Conservation (phyloP, 2,329 filamentous ascomycete species). For the Hymenoscyphus infarciens region DNA sequence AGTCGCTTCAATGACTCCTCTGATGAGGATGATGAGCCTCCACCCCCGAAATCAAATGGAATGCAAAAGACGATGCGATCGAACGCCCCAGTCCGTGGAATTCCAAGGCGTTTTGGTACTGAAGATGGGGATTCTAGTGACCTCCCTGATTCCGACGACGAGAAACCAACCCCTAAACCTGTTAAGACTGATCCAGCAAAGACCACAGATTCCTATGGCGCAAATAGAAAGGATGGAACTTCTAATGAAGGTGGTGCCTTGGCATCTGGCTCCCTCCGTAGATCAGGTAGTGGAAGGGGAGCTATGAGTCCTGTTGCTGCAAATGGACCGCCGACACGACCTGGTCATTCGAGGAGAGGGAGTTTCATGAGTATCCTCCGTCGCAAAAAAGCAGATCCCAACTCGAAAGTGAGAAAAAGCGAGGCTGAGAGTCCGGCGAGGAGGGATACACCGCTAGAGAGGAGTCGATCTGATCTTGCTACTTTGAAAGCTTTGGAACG, state of each 20-base stretch:
- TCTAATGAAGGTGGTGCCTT: background rate
- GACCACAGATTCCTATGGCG: constrained; percentile 16
- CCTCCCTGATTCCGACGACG: constrained; percentile 57
- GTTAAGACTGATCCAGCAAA: background rate
- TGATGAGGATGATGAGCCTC: constrained; percentile 49
- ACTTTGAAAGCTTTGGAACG: constrained; percentile 37
- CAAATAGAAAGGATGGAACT: background rate
- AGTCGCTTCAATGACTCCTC: constrained; percentile 62
- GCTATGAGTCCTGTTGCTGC: constrained; percentile 24
- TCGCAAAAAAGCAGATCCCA: constrained; percentile 55
- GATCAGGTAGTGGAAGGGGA: constrained; percentile 37
- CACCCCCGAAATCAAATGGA: constrained; percentile 8
- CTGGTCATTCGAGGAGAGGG: constrained; percentile 40
- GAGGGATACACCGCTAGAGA: constrained; percentile 59
- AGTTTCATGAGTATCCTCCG: constrained; percentile 60
- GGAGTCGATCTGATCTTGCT: constrained; percentile 51
- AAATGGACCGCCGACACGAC: constrained; percentile 20
- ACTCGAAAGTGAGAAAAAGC: constrained; percentile 51
- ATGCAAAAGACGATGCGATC: constrained; percentile 23
- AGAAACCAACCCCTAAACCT: constrained; percentile 36
- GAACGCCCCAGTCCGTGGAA: constrained; percentile 44
- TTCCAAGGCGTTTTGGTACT: constrained; percentile 42
- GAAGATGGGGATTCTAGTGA: constrained; percentile 60
- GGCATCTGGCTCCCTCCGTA: constrained; percentile 35
- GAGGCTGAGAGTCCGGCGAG: constrained; percentile 57